phyloP scores from a whole-genome alignment of 1,284 basidiomycete genomes.

The Taiwanofungus camphoratus region DNA sequence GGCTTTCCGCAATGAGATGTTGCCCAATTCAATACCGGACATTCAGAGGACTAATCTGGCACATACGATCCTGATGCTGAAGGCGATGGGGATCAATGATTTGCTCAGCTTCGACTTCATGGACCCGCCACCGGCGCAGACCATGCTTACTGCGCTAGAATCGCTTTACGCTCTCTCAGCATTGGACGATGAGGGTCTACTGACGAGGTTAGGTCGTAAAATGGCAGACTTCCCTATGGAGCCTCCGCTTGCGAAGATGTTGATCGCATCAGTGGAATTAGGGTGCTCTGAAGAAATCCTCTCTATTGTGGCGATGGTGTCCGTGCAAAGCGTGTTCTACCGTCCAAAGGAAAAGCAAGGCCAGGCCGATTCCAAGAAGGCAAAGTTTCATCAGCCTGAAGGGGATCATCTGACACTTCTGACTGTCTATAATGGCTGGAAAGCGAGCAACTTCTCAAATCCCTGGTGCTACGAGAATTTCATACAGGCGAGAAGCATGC shows the following conservation, averaged over 20 bases:
- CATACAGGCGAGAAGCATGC: constrained; percentile 95
- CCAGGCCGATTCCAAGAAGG: constrained; percentile 98
- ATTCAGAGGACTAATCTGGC: constrained; percentile 95
- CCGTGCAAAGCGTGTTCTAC: constrained; percentile 95
- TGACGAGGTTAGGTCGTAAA: constrained; percentile 92
- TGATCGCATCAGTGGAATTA: constrained; percentile 96
- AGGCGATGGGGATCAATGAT: constrained; percentile 99
- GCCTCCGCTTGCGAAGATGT: constrained; percentile 93
- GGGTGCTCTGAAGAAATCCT: constrained; percentile 97
- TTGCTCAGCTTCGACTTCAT: constrained; percentile 98
- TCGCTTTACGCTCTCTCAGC: constrained; percentile 93
- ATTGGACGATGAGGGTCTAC: constrained; percentile 91
- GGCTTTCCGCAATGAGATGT: constrained; percentile 97
- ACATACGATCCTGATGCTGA: constrained; percentile 90
- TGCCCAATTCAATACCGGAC: constrained; percentile 96
- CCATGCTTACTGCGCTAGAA: constrained; percentile 93
- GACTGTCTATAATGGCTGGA: constrained; percentile 99
- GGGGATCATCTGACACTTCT: constrained; percentile 94
- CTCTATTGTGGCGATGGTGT: constrained; percentile 96
- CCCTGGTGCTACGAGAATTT: constrained; percentile 99
- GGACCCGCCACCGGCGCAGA: constrained; percentile 97
- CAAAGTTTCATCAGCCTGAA: constrained; percentile 97
- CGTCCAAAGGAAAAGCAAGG: constrained; percentile 98
- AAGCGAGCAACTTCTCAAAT: constrained; percentile 89
- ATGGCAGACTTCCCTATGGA: constrained; percentile 99